Conservation (phyloP, 2,329 filamentous ascomycete species). For the Xylariaceae sp. region DNA sequence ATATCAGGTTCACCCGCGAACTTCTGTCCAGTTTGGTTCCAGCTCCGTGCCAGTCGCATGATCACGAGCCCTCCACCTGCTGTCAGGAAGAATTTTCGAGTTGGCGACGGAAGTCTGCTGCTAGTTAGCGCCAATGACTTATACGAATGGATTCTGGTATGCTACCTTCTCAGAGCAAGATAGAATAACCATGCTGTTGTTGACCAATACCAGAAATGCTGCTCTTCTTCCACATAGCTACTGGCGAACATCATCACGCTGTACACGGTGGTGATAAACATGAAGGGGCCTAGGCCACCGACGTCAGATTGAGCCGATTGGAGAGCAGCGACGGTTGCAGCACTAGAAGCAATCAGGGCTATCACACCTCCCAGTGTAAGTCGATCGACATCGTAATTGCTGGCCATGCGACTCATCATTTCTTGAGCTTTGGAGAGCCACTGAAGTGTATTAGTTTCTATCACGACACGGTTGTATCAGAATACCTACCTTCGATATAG, state of each 20-base stretch:
- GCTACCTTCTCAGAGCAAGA: constrained; percentile 46
- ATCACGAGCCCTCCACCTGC: constrained; percentile 52
- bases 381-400: constrained; percentile 77
- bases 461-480: not conserved
- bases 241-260: constrained; percentile 94
- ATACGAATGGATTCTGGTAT: not conserved
- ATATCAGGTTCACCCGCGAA: constrained; percentile 89
- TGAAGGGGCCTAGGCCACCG: constrained; percentile 42
- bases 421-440: constrained; percentile 74
- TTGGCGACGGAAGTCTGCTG: constrained; percentile 22
- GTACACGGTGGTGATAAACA: constrained; percentile 60
- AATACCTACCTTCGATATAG: constrained; percentile 41
- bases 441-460: constrained; percentile 27
- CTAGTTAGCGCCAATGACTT: constrained; percentile 1
- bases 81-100: constrained; percentile 27
- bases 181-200: constrained; percentile 66
- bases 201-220: constrained; percentile 97
- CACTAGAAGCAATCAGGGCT: constrained; percentile 36
- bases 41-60: constrained; percentile 69
- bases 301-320: constrained; percentile 31
- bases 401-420: constrained; percentile 84
- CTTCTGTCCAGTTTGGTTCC: constrained; percentile 98
- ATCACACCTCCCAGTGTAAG: constrained; percentile 46
- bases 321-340: constrained; percentile 21
- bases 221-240: constrained; percentile 97